Evolutionary conservation across 441 rosid genomes (phyloP).

Genomic region (Populus hybrid): DNA sequence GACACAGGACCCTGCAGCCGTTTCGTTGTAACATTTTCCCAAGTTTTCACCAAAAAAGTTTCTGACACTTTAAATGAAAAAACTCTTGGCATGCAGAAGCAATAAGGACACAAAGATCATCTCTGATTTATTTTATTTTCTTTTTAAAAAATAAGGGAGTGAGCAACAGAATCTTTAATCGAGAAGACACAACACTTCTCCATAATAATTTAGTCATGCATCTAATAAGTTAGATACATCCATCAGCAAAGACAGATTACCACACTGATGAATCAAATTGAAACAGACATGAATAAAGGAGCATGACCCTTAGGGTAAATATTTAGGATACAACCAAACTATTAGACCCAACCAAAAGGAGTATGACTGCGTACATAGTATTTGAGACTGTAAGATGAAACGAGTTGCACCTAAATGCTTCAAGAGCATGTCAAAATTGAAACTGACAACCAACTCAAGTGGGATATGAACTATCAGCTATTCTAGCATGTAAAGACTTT

Average conservation of each 20-base stretch:
- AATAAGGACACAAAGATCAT: background rate
- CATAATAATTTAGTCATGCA: background rate
- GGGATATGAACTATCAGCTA: background rate
- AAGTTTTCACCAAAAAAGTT: background rate
- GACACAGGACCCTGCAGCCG: background rate
- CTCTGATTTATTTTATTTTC: background rate
- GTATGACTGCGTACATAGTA: background rate
- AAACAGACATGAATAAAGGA: background rate
- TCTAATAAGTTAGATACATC: background rate
- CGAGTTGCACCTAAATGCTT: background rate
- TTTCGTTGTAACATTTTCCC: background rate
- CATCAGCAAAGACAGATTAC: background rate
- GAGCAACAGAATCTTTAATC: background rate
- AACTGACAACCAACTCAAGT: background rate
- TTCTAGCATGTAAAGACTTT: constrained; percentile 26
- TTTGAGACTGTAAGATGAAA: no score
- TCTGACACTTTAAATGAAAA: background rate
- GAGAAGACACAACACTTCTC: background rate
- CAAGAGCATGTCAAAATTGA: constrained; percentile 1
- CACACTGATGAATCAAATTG: background rate
- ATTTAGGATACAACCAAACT: background rate
- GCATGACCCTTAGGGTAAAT: background rate
- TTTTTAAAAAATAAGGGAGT: background rate
- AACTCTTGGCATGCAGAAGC: background rate
- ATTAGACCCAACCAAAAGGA: background rate